Percentiles rank a stretch among this genome's conserved stretches.
Evolutionary conservation across 2,329 filamentous ascomycete species (phyloP).

Genomic region (Aspergillus glaucus): DNA sequence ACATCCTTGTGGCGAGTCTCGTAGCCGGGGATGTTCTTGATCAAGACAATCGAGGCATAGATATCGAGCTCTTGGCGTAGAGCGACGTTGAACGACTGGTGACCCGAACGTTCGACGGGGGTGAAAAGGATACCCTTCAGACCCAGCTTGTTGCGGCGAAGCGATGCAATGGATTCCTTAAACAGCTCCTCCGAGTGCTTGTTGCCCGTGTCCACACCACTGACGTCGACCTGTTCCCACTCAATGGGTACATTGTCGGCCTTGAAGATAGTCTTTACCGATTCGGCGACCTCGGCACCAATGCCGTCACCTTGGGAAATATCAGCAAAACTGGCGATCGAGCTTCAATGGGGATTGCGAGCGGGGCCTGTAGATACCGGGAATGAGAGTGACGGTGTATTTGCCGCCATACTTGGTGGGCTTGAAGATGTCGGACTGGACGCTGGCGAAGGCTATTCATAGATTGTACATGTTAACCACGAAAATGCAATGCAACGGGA

Average conservation of each 20-base stretch:
- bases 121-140: constrained; percentile 99
- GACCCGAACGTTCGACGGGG: constrained; percentile 89
- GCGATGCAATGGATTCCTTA: constrained; percentile 87
- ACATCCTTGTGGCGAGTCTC: constrained; percentile 94
- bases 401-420: constrained; percentile 98
- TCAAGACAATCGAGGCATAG: constrained; percentile 93
- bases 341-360: not conserved
- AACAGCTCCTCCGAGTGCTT: constrained; percentile 93
- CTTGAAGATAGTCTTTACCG: constrained; percentile 99
- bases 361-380: constrained; percentile 52
- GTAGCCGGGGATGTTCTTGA: constrained; percentile 99
- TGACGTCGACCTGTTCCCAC: constrained; percentile 97
- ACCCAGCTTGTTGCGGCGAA: constrained; percentile 97
- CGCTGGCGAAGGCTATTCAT: constrained; percentile 60
- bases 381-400: constrained; percentile 97
- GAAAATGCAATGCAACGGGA: constrained; percentile 2
- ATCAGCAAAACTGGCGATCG: constrained; percentile 10
- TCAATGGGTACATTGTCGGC: constrained; percentile 97
- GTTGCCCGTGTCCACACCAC: constrained; percentile 76
- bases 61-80: constrained; percentile 99
- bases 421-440: constrained; percentile 96
- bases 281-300: constrained; percentile 94
- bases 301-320: constrained; percentile 72
- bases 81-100: constrained; percentile 99
- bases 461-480: constrained; percentile 17